These are phyloP conservation scores for Dothideomycetidae sp. DNA, from an alignment of 2,329 filamentous ascomycete genomes.

Conservation along the genomic window DNA sequence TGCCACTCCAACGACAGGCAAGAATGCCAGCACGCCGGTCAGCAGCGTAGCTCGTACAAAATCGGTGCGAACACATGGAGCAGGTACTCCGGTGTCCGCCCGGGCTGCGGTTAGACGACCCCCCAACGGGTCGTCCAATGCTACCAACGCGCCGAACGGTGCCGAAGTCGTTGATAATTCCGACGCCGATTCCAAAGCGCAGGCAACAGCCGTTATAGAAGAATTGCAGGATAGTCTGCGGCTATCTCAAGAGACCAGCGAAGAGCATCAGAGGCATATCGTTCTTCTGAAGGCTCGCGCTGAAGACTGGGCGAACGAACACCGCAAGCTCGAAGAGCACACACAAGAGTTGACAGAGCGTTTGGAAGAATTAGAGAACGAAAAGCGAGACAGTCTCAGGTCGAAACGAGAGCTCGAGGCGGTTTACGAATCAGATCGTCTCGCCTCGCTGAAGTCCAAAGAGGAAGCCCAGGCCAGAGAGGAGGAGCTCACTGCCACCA, in stretches of 20 bases:
- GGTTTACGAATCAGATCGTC: slow-evolving; percentile 82
- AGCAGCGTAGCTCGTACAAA: slow-evolving; percentile 30
- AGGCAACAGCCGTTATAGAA: slow-evolving; percentile 63
- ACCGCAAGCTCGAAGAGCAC: slow-evolving; percentile 73
- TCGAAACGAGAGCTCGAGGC: slow-evolving; percentile 84
- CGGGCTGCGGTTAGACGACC: slow-evolving; percentile 54
- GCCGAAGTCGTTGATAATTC: slow-evolving; percentile 20
- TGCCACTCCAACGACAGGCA: slow-evolving; percentile 8
- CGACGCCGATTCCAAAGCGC: slow-evolving; percentile 57
- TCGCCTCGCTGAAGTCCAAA: slow-evolving; percentile 78
- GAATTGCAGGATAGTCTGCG: slow-evolving; percentile 72
- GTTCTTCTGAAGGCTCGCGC: slow-evolving; percentile 74
- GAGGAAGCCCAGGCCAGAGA: slow-evolving; percentile 73
- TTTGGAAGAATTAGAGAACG: slow-evolving; percentile 65
- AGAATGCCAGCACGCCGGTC: slow-evolving; percentile 2
- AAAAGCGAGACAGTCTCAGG: slow-evolving; percentile 69
- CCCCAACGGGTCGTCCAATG: slow-evolving; percentile 9
- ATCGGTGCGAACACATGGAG: slow-evolving; percentile 39
- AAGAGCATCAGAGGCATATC: slow-evolving; percentile 64
- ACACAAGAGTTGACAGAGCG: slow-evolving; percentile 76
- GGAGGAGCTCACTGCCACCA: slow-evolving; percentile 79
- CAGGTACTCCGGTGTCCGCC: slow-evolving; percentile 53
- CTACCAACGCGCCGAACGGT: slow-evolving; percentile 9
- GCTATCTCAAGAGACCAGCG: slow-evolving; percentile 53
- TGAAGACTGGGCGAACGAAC: slow-evolving; percentile 72